Evolutionary conservation across 1,139 yeast genomes (phyloP), one percentile per base, ranked within the genome.

Genomic region (Candida sanyaensis): DNA sequence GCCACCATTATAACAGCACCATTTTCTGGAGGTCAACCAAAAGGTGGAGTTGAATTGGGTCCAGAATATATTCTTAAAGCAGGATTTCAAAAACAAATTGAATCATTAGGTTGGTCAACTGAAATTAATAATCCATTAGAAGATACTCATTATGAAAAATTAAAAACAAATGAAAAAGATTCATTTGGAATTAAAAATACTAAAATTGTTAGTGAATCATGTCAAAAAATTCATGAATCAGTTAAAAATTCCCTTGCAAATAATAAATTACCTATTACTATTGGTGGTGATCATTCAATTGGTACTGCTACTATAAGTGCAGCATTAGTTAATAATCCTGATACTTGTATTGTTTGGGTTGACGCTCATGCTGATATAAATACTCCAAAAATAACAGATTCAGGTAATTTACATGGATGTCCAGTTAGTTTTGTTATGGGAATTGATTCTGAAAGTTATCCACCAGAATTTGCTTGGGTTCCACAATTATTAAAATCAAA

Each of bases 321-420:
- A 10, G 88, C 92, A 42, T 77, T 90, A 57, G 81, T 81, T 29
- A 80, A 83, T 54, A 77, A 88, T 65, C 97, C 97, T 21, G 89
- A 91, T 56, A 91, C 96, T 28, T 90, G 96, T 62, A 78, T 93
- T 43, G 66, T 93, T 55, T 93, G 99, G 99, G 87, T 93, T 57
- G 99, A 93, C 69, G 99, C 99, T 1, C 99, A 93, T 64, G 97
- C 98, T 31, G 99, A 93, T 66, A 85, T 93, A 63, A 93, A 93
- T 73, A 87, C 97, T 2, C 91, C 97, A n/a, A 76, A 75, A 42
- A 83, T 92, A 11, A 85, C 98, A 5, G 87, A 81, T 39, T 83
- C 93, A 9, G 99, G 99, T 41, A 93, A 93, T 68, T 77, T 93
- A 58, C 99, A 93, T 66, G 99, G 99, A 3, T 92, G 98, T 66